phyloP scores from a whole-genome alignment of 2,329 filamentous ascomycete genomes.

The Rhynchosporium graminicola region DNA sequence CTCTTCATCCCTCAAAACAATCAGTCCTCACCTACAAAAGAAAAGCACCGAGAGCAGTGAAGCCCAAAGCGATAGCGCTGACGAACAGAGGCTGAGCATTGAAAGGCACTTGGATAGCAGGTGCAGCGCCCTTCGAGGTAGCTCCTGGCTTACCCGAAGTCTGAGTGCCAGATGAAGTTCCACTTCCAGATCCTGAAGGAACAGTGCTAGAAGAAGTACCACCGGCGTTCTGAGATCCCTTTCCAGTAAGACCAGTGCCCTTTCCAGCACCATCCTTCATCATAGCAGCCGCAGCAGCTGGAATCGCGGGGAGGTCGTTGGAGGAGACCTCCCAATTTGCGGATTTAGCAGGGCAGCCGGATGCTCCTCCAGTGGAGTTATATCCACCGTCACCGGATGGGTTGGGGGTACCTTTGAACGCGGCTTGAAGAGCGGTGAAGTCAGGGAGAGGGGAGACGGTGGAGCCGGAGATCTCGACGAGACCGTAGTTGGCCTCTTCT shows the following conservation, averaged over 20 bases:
- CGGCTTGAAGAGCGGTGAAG: conserved; percentile 50
- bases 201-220: conserved; percentile 37
- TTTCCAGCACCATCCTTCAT: conserved; percentile 51
- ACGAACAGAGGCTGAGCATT: conserved; percentile 28
- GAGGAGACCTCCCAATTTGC: conserved; percentile 50
- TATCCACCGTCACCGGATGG: conserved; percentile 53
- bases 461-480: conserved; percentile 38
- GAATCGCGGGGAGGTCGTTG: conserved; percentile 50
- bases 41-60: conserved; percentile 31
- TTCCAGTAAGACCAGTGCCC: conserved; percentile 45
- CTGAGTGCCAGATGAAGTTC: conserved; percentile 25
- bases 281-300: conserved; percentile 45
- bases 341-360: conserved; percentile 48
- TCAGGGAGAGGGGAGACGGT: conserved; percentile 46
- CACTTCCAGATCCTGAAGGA: conserved; percentile 31
- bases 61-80: conserved; percentile 24
- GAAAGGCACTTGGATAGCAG: conserved; percentile 20
- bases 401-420: conserved; percentile 46
- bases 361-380: conserved; percentile 35
- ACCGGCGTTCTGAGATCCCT: conserved; percentile 37
- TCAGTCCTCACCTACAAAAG: conserved; percentile 24
- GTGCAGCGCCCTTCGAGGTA: conserved; percentile 22
- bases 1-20: background rate
- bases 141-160: conserved; percentile 18
- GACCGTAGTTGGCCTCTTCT: conserved; percentile 75